These are phyloP conservation scores for Marasmius sp. DNA, from an alignment of 1,284 basidiomycete genomes.

Conservation along the genomic window DNA sequence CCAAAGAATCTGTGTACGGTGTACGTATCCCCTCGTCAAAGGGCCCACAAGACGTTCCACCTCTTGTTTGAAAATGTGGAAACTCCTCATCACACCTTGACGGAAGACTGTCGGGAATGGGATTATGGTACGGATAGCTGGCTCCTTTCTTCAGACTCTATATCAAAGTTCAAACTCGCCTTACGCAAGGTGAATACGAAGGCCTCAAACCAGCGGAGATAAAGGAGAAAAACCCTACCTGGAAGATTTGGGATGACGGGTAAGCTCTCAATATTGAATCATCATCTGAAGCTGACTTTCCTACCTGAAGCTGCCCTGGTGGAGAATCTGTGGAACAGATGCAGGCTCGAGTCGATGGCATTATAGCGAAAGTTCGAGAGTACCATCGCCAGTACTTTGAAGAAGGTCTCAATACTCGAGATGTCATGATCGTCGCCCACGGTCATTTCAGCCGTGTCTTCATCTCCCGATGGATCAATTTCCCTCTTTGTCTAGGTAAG, in stretches of 20 bases:
- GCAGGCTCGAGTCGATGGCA: constrained; percentile 72
- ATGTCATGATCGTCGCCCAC: constrained; percentile 77
- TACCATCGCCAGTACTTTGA: constrained; percentile 75
- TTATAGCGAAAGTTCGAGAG: constrained; percentile 76
- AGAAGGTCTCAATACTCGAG: constrained; percentile 60
- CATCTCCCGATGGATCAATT: constrained; percentile 78
- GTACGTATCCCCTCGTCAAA: constrained; percentile 80
- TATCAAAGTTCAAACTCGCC: neutral
- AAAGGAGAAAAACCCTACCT: constrained; percentile 60
- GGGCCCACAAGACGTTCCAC: constrained; percentile 85
- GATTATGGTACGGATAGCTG: constrained; percentile 62
- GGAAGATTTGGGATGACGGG: constrained; percentile 86
- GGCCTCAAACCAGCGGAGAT: constrained; percentile 80
- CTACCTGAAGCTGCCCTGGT: constrained; percentile 67
- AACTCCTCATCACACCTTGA: constrained; percentile 54
- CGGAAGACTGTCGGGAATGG: constrained; percentile 80
- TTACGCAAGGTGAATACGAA: constrained; percentile 70
- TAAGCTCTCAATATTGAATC: constrained; percentile 28
- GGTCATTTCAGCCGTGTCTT: constrained; percentile 86
- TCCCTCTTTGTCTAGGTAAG: constrained; percentile 65
- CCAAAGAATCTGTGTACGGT: constrained; percentile 77
- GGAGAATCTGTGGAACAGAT: constrained; percentile 85
- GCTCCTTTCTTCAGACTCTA: neutral
- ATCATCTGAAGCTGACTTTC: constrained; percentile 2
- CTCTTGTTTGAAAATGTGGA: constrained; percentile 68